Evolutionary conservation across 352 stramenopile genomes (phyloP).

Genomic region (Pythium aquatile): DNA sequence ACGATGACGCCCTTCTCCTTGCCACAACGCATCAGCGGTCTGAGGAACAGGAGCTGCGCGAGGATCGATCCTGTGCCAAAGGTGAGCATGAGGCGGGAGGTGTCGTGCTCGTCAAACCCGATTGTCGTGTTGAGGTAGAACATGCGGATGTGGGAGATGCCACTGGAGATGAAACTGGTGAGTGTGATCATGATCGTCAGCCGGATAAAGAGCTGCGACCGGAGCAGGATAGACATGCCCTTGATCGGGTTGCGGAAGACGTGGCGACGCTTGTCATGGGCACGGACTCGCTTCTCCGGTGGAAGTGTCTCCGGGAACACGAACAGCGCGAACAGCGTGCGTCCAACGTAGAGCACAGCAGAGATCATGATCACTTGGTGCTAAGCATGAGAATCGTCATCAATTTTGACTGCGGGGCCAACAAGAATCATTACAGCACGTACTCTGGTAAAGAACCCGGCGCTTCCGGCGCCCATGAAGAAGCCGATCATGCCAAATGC

Average conservation of each 20-base stretch:
- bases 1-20: constrained; percentile 70
- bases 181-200: constrained; percentile 67
- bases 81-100: constrained; percentile 55
- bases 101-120: constrained; percentile 68
- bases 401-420: neutral
- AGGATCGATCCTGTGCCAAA: constrained; percentile 56
- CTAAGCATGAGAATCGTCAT: constrained; percentile 22
- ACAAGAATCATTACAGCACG: neutral
- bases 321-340: constrained; percentile 53
- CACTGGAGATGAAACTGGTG: constrained; percentile 62
- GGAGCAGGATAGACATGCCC: constrained; percentile 67
- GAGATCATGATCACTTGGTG: constrained; percentile 49
- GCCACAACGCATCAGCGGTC: constrained; percentile 50
- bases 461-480: constrained; percentile 48
- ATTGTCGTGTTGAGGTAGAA: constrained; percentile 81
- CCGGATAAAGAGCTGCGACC: constrained; percentile 55
- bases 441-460: constrained; percentile 55
- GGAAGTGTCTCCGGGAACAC: constrained; percentile 63
- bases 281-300: constrained; percentile 26
- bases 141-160: constrained; percentile 56
- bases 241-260: constrained; percentile 55
- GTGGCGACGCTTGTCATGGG: constrained; percentile 33
- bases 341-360: constrained; percentile 42
- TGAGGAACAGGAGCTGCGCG: constrained; percentile 60
- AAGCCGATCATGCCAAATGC: constrained; percentile 54